phyloP scores from a whole-genome alignment of 2,329 filamentous ascomycete species.

The Cytospora chrysosperma region DNA sequence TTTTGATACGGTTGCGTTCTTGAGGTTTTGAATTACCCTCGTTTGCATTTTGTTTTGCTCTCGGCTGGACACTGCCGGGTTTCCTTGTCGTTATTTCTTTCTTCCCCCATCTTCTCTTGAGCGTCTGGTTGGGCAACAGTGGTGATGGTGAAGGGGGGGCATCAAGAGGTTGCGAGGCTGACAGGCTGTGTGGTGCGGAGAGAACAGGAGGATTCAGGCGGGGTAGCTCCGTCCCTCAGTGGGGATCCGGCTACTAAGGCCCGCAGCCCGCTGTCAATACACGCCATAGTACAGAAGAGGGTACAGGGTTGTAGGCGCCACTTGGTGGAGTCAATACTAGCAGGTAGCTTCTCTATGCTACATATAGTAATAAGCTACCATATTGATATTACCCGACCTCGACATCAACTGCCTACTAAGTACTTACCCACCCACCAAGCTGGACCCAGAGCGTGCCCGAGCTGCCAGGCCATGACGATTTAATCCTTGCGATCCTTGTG shows the following conservation, averaged over 20 bases:
- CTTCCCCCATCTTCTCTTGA: background rate
- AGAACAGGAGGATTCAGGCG: constrained; percentile 13
- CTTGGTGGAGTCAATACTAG: background rate
- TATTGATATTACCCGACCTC: no score
- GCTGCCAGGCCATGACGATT: background rate
- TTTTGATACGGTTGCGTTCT: background rate
- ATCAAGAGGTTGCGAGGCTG: constrained; percentile 3
- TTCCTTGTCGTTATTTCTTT: no score
- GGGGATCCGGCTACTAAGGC: background rate
- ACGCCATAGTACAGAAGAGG: background rate
- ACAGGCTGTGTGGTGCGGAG: no score
- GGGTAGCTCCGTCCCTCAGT: constrained; percentile 8
- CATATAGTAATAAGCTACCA: background rate
- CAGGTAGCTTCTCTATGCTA: background rate
- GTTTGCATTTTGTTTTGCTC: background rate
- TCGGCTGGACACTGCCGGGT: background rate
- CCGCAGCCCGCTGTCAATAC: constrained; percentile 13
- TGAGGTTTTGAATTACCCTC: background rate
- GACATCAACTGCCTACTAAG: background rate
- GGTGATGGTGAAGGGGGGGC: background rate
- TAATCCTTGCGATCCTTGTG: background rate
- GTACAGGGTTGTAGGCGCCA: background rate
- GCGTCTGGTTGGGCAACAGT: background rate
- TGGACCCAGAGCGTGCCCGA: background rate
- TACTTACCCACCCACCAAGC: background rate